Base-by-base conservation (phyloP, 805 yeast genomes). In the Starmera dryadoides region DNA sequence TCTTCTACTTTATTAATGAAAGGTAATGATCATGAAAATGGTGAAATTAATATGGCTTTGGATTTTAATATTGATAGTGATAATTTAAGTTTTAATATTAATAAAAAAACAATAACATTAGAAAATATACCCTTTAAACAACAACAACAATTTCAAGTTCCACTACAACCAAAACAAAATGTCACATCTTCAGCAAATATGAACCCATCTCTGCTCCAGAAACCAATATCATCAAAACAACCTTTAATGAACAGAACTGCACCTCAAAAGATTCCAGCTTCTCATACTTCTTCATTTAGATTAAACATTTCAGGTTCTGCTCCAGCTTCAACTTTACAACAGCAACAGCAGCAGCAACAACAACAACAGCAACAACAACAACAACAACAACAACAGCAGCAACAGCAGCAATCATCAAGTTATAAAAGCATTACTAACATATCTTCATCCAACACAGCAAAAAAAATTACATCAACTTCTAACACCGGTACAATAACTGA, bases 21-120 rank as follows among this genome's bases (percentile, higher is more conserved):
- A 31, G 34, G 26, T 29, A 31, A 35, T 2, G 52, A 60, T 41
- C 51, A 49, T 30, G 61, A 57, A 25, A 60, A 59, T 40, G 66
- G 66, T 49, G 69, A 63, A 41, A 61, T 62, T 37, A 64, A 64
- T 12, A 64, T 59, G 41, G 47, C 59, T 15, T 65, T 69, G 69
- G 61, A 61, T 40, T 60, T 63, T 36, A 61, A 61, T 38, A 55
- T 62, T 6, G 67, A 63, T 38, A 38, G 38, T 20, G 33, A 34
- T 14, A 46, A 40, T 15, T 30, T 48, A 9, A 39, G 42, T 9
- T 35, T 48, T 18, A 46, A 36, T 25, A 16, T 44, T 4, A 37
- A 45, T 33, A 43, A 44, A 22, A 48, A 43, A 36, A 28, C 45
- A 2, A 43, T 44, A 32, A 32, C 34, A 5, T 16, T 32, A 10